Evolutionary conservation across 805 yeast species (phyloP), one percentile per base, ranked within the genome.

Genomic region (Huiozyma sinensis): DNA sequence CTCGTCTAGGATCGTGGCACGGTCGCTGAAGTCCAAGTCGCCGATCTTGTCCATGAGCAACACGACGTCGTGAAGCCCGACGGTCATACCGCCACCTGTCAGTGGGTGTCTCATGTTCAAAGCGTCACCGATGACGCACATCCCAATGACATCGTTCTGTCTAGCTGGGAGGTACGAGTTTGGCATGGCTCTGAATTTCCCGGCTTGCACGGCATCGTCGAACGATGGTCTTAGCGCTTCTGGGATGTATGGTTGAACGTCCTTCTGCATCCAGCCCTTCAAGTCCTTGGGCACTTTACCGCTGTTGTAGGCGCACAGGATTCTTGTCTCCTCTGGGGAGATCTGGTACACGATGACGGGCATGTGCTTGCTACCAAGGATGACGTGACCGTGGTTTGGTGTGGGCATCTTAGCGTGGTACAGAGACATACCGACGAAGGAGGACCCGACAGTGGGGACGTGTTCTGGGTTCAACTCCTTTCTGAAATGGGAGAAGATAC

Each of bases 71-170:
- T 80, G 84, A 47, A 92, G 69, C 2, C 96, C 97, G 37, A 92
- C 98, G 28, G 97, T 88, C 98, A 92, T 92, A 48, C 98, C 98
- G 50, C 98, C 98, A 43, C 98, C 98, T 1, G 97, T 92, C 48
- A 92, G 74, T 28, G 98, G 98, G 62, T 92, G 98, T 61, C 98
- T 76, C 97, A 92, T 92, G 63, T 92, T 92, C 53, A 89, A 71
- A 1, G 98, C 85, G 62, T 92, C 98, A 40, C 98, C 98, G 33
- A 92, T 60, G 52, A 90, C 72, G 33, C 92, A 70, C 39, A 87
- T 67, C 9, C 98, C 98, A 8, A 79, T 80, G 37, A 76, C 71
- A 30, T 69, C 69, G 58, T 87, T 89, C 41, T 71, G 70, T 45
- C 76, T 71, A 1, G 97, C 97, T 27, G 94, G 76, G 41, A 92